A percentile compares a stretch with the other conserved stretches of the same genome.
Conservation (phyloP, 805 yeast species). For the Pichia exigua region DNA sequence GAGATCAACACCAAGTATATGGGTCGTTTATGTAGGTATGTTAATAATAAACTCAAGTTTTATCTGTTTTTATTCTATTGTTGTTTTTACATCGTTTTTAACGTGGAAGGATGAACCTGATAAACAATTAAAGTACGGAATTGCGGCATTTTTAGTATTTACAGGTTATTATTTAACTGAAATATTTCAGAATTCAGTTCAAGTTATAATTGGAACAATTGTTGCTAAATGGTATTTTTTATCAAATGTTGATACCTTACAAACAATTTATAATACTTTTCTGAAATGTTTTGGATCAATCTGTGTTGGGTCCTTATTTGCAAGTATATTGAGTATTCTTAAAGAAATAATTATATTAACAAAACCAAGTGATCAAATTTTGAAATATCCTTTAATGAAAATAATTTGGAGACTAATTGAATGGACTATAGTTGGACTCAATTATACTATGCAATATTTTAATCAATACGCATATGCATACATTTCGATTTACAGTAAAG, state of each 20-base stretch:
- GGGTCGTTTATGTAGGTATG: slow-evolving; percentile 33
- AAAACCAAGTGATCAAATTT: neutral
- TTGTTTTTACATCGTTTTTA: slow-evolving; percentile 68
- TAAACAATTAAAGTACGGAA: slow-evolving; percentile 21
- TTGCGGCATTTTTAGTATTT: slow-evolving; percentile 67
- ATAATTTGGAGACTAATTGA: slow-evolving; percentile 3
- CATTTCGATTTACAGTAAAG: slow-evolving; percentile 76
- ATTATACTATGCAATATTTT: slow-evolving; percentile 26
- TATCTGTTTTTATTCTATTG: slow-evolving; percentile 55
- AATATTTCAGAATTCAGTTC: slow-evolving; percentile 70
- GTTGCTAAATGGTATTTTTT: slow-evolving; percentile 89
- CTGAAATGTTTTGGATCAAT: slow-evolving; percentile 85
- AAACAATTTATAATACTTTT: slow-evolving; percentile 64
- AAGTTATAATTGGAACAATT: slow-evolving; percentile 75
- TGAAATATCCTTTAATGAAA: neutral
- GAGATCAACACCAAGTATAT: slow-evolving; percentile 58
- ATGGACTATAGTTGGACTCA: neutral
- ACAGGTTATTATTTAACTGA: slow-evolving; percentile 81
- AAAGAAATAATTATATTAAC: slow-evolving; percentile 1
- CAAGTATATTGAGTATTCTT: slow-evolving; percentile 51
- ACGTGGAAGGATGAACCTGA: slow-evolving; percentile 42
- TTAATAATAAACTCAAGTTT: slow-evolving; percentile 55
- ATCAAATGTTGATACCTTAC: slow-evolving; percentile 58
- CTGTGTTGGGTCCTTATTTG: slow-evolving; percentile 71
- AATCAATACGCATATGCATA: slow-evolving; percentile 85